These are phyloP conservation scores for Fraxinus excelsior DNA, from an alignment of 257 asterid genomes.

Conservation along the genomic window DNA sequence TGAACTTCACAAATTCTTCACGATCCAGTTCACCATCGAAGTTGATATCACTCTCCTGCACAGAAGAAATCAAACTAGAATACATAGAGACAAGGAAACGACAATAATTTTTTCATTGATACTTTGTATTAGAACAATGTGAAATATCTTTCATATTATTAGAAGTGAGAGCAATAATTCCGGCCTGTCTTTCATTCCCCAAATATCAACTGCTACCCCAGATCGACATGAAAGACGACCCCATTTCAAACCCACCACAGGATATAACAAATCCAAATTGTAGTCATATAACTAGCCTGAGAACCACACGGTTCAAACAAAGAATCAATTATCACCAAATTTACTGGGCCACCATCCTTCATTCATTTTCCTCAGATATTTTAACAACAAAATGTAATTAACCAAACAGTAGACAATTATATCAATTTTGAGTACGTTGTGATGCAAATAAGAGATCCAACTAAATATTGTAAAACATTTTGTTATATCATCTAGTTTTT, in stretches of 20 bases:
- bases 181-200: not conserved
- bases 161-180: no score
- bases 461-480: not conserved
- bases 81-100: not conserved
- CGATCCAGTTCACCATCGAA: conserved; percentile 82
- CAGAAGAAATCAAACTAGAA: not conserved
- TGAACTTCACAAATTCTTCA: conserved; percentile 70
- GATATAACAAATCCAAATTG: not conserved
- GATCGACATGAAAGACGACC: not conserved
- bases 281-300: not conserved
- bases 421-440: not conserved
- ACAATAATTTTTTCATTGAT: not conserved
- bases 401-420: not conserved
- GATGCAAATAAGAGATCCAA: not conserved
- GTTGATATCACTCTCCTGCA: conserved; percentile 75
- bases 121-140: not conserved
- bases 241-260: not conserved
- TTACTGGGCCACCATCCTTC: not conserved
- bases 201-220: not conserved
- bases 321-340: not conserved
- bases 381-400: not conserved
- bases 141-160: not conserved
- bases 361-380: no score
- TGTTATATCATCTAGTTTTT: not conserved
- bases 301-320: not conserved